Evolutionary conservation across 768 basidiomycete genomes (phyloP), one percentile per base, ranked within the genome.

Genomic region (Tylopilus sp.): DNA sequence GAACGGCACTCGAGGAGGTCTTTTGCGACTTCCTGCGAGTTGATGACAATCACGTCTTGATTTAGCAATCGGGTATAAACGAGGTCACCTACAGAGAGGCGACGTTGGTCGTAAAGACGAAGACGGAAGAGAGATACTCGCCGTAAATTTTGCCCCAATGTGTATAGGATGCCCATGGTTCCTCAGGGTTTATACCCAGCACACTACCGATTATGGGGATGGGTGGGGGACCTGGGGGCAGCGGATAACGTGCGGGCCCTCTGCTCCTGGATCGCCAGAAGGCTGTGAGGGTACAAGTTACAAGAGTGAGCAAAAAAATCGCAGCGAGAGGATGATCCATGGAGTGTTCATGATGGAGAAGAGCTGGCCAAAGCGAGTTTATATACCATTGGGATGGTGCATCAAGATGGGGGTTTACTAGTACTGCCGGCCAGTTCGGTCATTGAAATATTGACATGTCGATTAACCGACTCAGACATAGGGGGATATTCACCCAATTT

Each of bases 181-280:
- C 58, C n/a, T 52, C 22, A 0, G 55, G 46, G n/a, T 62, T 49
- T 18, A 72, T 55, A 6, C 60, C 70, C 26, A 64, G 43, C n/a
- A 62, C 57, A 18, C 65, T 67, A 6, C 68, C 68, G 22, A 69
- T 39, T 43, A 69, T 41, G 26, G 68, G 68, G 21, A 82, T 59
- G 20, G 76, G 76, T 47, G 68, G 72, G 1, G 82, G 82, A 20
- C 81, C 82, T 17, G 76, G 78, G n/a, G 76, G 77, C 20, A 80
- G 68, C 0, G 67, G 62, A 43, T 36, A 12, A 3, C 23, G 18
- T 9, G n/a, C 4, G 1, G 41, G 11, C 25, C 26, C 48, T 42
- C 36, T 51, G 41, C 52, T 53, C 41, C 40, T 47, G 6, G 25
- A 30, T 39, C 38, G 38, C 56, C 57, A 57, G 39, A 48, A 40